Percentiles rank a stretch among this genome's conserved stretches.
Conservation (phyloP, 805 yeast genomes). For the Hanseniaspora pseudoguilliermondii region DNA sequence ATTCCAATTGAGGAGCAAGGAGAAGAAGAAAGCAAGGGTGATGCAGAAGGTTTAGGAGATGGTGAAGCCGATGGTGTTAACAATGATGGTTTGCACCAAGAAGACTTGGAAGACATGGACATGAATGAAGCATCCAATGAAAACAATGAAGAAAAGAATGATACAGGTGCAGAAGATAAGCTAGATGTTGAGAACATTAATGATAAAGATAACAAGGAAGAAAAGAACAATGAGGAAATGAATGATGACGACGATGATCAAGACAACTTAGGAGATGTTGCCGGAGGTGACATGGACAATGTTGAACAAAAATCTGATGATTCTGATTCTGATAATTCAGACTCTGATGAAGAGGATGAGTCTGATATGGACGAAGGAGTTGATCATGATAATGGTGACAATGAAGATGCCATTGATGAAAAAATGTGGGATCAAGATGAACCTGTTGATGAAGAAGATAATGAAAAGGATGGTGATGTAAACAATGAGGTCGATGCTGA, state of each 20-base stretch:
- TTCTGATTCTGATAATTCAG: slow-evolving; percentile 4
- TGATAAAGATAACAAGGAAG: slow-evolving; percentile 48
- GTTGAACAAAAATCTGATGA: slow-evolving; percentile 85
- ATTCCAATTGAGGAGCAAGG: slow-evolving; percentile 39
- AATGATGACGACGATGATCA: slow-evolving; percentile 45
- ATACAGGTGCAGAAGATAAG: slow-evolving; percentile 83
- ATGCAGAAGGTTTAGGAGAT: slow-evolving; percentile 87
- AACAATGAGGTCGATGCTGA: slow-evolving; percentile 77
- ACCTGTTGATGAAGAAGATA: slow-evolving; percentile 66
- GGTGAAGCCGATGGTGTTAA: slow-evolving; percentile 59
- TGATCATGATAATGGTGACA: slow-evolving; percentile 45
- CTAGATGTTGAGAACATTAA: slow-evolving; percentile 81
- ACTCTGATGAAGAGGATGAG: slow-evolving; percentile 52
- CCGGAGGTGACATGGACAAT: slow-evolving; percentile 49
- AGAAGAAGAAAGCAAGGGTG: slow-evolving; percentile 72
- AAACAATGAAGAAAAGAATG: slow-evolving; percentile 43
- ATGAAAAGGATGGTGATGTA: slow-evolving; percentile 54
- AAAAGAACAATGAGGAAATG: slow-evolving; percentile 35
- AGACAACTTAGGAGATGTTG: slow-evolving; percentile 77
- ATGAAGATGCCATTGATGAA: slow-evolving; percentile 53
- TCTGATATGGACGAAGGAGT: slow-evolving; percentile 63
- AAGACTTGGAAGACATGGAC: slow-evolving; percentile 47
- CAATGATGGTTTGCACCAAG: slow-evolving; percentile 36
- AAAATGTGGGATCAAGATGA: slow-evolving; percentile 81
- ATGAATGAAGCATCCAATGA: slow-evolving; percentile 45